Percentiles rank a stretch among this genome's conserved stretches.
phyloP scores from a whole-genome alignment of 352 stramenopile genomes.

The Pythium brachiatum region DNA sequence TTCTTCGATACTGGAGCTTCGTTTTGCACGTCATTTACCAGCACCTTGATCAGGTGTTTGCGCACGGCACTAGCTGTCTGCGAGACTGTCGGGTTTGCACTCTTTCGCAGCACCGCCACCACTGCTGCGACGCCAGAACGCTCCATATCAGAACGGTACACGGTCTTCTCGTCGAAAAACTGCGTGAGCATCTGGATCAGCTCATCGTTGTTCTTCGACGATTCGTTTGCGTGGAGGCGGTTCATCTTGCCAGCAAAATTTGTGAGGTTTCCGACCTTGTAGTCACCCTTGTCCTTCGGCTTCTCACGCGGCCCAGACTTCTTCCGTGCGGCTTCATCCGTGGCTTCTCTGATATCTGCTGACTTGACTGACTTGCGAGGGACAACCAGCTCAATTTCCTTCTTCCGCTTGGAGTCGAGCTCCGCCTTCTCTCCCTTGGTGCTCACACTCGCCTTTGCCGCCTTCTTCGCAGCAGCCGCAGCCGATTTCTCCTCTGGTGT shows the following conservation, averaged over 20 bases:
- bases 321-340: conserved; percentile 64
- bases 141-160: conserved; percentile 71
- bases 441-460: conserved; percentile 31
- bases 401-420: conserved; percentile 76
- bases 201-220: conserved; percentile 73
- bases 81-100: conserved; percentile 58
- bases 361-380: conserved; percentile 78
- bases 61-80: conserved; percentile 71
- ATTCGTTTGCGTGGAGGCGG: conserved; percentile 59
- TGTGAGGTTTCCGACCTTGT: conserved; percentile 60
- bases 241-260: conserved; percentile 63
- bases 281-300: conserved; percentile 58
- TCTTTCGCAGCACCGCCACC: conserved; percentile 69
- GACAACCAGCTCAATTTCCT: conserved; percentile 76
- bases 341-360: conserved; percentile 70
- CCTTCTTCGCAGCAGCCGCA: conserved; percentile 36
- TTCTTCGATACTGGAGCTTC: conserved; percentile 35
- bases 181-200: conserved; percentile 68
- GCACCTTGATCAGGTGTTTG: conserved; percentile 73
- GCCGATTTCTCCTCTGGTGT: conserved; percentile 29
- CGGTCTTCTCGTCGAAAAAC: conserved; percentile 67
- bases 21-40: conserved; percentile 46
- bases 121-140: conserved; percentile 64
- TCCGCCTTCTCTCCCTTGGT: conserved; percentile 38
- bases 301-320: conserved; percentile 43